Conservation (phyloP, 768 basidiomycete genomes). For the Punctularia strigosozonata region DNA sequence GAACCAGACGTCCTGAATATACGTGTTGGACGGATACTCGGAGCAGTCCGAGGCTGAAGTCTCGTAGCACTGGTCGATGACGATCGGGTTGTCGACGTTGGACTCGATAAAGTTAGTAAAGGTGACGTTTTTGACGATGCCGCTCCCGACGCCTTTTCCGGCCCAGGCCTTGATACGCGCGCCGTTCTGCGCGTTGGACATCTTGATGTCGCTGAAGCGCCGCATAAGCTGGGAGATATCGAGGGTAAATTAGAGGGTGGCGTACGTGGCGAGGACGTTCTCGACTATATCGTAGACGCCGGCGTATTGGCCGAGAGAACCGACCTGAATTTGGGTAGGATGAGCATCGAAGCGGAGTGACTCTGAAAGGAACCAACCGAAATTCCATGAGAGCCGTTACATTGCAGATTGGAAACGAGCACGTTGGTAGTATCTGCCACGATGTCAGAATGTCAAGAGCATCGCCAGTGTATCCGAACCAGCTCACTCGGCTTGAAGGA, state of each 20-base stretch:
- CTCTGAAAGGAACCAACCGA: background rate
- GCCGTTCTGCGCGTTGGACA: constrained; percentile 54
- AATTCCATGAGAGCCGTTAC: constrained; percentile 45
- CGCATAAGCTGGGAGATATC: background rate
- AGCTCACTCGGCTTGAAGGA: constrained; percentile 40
- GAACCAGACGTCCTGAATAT: constrained; percentile 47
- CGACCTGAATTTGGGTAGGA: constrained; percentile 31
- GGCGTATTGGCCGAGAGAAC: constrained; percentile 44
- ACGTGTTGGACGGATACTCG: constrained; percentile 42
- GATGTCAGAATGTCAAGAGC: background rate
- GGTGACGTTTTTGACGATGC: constrained; percentile 45
- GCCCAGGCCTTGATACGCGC: constrained; percentile 62
- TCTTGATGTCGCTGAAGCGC: constrained; percentile 34
- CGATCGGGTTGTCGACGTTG: constrained; percentile 46
- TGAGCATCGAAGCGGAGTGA: background rate
- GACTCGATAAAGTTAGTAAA: constrained; percentile 39
- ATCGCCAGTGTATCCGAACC: background rate
- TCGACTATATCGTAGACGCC: constrained; percentile 45
- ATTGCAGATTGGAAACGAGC: constrained; percentile 42
- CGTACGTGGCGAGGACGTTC: constrained; percentile 41
- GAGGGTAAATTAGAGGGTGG: background rate
- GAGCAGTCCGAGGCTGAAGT: constrained; percentile 34
- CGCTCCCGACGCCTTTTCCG: constrained; percentile 44
- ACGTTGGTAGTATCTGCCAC: constrained; percentile 38
- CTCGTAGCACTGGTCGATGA: constrained; percentile 49